phyloP scores from a whole-genome alignment of 164 flowering plant genomes.

The Macadamia integrifolia region DNA sequence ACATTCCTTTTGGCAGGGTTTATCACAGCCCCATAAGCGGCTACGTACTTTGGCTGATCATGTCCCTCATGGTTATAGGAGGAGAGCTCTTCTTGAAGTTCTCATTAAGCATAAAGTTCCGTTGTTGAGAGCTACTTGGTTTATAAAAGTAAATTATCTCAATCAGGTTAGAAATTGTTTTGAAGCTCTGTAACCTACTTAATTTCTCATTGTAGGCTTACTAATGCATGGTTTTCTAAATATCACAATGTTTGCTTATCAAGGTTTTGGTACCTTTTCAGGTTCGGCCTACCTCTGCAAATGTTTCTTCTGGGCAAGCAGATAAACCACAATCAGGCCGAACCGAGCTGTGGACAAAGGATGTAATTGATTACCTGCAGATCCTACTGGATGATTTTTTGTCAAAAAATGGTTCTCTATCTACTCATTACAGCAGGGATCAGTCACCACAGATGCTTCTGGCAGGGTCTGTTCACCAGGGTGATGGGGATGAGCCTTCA shows the following conservation, averaged over 20 bases:
- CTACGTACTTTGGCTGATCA: slow-evolving; percentile 80
- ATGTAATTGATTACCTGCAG: slow-evolving; percentile 85
- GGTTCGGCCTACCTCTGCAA: slow-evolving; percentile 60
- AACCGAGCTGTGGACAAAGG: slow-evolving; percentile 94
- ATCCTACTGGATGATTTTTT: slow-evolving; percentile 67
- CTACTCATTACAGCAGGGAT: slow-evolving; percentile 46
- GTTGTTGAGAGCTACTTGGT: slow-evolving; percentile 92
- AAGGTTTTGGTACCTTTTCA: slow-evolving; percentile 30
- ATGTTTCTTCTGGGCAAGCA: slow-evolving; percentile 57
- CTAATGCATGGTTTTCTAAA: not conserved
- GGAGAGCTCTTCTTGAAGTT: slow-evolving; percentile 73
- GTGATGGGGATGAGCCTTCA: slow-evolving; percentile 74
- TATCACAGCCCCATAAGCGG: slow-evolving; percentile 89
- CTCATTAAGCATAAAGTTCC: slow-evolving; percentile 92
- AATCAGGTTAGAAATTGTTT: slow-evolving; percentile 25
- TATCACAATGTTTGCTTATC: slow-evolving; percentile 7
- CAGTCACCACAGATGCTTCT: slow-evolving; percentile 51
- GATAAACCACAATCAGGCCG: slow-evolving; percentile 71
- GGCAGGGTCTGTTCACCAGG: slow-evolving; percentile 47
- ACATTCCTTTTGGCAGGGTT: slow-evolving; percentile 43
- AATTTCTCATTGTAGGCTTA: not conserved
- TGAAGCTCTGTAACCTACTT: not conserved
- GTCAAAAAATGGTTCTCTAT: slow-evolving; percentile 43
- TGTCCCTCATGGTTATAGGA: slow-evolving; percentile 87
- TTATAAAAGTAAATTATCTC: slow-evolving; percentile 89